Base-by-base conservation (phyloP, 1,284 basidiomycete genomes). In the Pascua guehoae region DNA sequence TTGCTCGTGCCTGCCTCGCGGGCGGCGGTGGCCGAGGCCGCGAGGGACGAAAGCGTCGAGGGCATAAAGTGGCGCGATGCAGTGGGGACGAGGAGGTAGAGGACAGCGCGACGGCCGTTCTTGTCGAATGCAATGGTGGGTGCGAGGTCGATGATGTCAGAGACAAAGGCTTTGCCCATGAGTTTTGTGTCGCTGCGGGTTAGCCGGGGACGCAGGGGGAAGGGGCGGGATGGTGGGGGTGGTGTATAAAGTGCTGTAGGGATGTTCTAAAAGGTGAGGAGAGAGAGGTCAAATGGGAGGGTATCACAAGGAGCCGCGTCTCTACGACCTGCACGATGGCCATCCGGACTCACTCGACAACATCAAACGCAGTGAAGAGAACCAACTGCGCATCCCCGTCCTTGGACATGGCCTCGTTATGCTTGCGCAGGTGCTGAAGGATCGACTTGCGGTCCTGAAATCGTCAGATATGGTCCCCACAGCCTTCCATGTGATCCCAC, bases 331-430 rank as follows among this genome's bases (percentile, higher is more conserved):
- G 24, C 24, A 7, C 24, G 24, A 84, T 51, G 71, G 91, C 89
- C 4, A 32, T 32, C 24, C n/a, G 7, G 24, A 32, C 24, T 32
- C 24, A 32, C 24, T 94, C 91, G 52, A 89, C 86, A 46, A 88
- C 83, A 71, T 94, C 91, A 15, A 93, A 80, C 2, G 88, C 88
- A 0, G 89, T 89, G 75, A 93, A 93, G 2, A 95, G 78, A 1
- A 93, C 89, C 36, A 89, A 79, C 68, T 93, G 89, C 0, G 91
- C 91, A 63, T 93, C 89, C 49, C 89, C 89, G 65, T 92, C 88
- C 47, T 83, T 81, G 67, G 87, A 88, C 82, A 94, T 90, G 8
- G 87, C 86, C 68, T 88, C 86, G 17, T 92, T 80, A 67, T 94
- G 89, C 4, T 90, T 89, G 66, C 91, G 90, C 53, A 94, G 80